Percentiles rank a stretch among this genome's conserved stretches.
Evolutionary conservation across 257 asterid species (phyloP).

Genomic region (Solanum sejunctum): DNA sequence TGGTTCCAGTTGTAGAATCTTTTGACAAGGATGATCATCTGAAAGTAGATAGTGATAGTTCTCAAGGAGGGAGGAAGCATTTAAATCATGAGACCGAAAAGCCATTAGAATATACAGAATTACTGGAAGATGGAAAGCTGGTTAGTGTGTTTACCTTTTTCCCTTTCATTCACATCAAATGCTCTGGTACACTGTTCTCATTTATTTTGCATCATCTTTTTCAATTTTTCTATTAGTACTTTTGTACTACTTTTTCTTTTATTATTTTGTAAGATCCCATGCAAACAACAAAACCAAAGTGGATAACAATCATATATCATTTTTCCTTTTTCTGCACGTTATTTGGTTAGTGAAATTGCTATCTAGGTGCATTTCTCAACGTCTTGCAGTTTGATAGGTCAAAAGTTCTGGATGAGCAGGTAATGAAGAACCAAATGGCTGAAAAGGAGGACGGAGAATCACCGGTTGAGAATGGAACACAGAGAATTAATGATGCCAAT

Average conservation of each 20-base stretch:
- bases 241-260: not conserved
- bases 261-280: not conserved
- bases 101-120: constrained; percentile 9
- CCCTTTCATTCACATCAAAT: not conserved
- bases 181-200: not conserved
- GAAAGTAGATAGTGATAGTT: constrained; percentile 11
- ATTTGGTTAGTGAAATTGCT: not conserved
- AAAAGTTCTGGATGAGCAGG: constrained; percentile 12
- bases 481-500: constrained; percentile 21
- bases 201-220: not conserved
- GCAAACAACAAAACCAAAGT: not conserved
- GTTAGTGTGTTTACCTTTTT: constrained; percentile 34
- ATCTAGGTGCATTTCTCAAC: constrained; percentile 10
- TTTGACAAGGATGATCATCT: constrained; percentile 18
- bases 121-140: constrained; percentile 28
- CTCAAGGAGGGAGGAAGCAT: constrained; percentile 16
- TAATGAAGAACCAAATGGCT: constrained; percentile 8
- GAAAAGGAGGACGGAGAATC: constrained; percentile 24
- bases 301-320: not conserved
- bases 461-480: constrained; percentile 17
- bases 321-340: not conserved
- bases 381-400: constrained; percentile 28
- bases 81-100: constrained; percentile 7
- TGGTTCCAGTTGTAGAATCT: constrained; percentile 21
- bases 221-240: not conserved